Conservation (phyloP, 1,139 yeast genomes). For the Sugiyamaella novakii region DNA sequence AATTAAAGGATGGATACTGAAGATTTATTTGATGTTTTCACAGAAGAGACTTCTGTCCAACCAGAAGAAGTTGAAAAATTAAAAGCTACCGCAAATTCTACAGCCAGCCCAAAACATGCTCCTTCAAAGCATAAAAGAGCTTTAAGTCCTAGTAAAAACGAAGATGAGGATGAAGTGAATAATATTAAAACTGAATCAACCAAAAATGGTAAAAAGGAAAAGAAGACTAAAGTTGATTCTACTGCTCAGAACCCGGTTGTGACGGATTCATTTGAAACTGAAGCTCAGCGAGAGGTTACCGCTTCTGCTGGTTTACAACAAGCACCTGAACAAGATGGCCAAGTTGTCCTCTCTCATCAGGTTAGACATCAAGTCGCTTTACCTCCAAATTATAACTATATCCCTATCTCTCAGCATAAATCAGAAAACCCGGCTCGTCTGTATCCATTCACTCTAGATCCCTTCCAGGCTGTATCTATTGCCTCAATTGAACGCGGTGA, state of each 20-base stretch:
- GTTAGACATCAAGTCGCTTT: slow-evolving; percentile 97
- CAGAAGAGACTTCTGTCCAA: slow-evolving; percentile 18
- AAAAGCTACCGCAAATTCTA: not conserved
- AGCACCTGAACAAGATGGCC: slow-evolving; percentile 41
- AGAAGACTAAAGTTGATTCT: slow-evolving; percentile 17
- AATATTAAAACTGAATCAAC: not conserved
- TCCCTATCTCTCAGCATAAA: slow-evolving; percentile 85
- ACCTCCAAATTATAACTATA: slow-evolving; percentile 86
- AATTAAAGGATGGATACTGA: slow-evolving; percentile 15
- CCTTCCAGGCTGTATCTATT: slow-evolving; percentile 94
- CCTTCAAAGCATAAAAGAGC: slow-evolving; percentile 9
- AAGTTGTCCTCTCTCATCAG: slow-evolving; percentile 79
- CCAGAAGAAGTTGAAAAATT: not conserved
- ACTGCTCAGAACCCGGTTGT: slow-evolving; percentile 58
- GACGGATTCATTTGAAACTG: slow-evolving; percentile 87
- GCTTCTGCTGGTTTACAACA: slow-evolving; percentile 71
- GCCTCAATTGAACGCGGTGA: slow-evolving; percentile 93
- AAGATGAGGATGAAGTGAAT: not conserved
- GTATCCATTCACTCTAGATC: slow-evolving; percentile 91
- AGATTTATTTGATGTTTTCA: slow-evolving; percentile 25
- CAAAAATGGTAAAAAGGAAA: slow-evolving; percentile 7
- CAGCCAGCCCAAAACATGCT: no score
- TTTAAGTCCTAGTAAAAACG: slow-evolving; percentile 2
- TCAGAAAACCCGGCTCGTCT: slow-evolving; percentile 64
- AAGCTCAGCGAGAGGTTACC: slow-evolving; percentile 81